phyloP scores from a whole-genome alignment of 495 filamentous ascomycete species.

The Cercophora samala region DNA sequence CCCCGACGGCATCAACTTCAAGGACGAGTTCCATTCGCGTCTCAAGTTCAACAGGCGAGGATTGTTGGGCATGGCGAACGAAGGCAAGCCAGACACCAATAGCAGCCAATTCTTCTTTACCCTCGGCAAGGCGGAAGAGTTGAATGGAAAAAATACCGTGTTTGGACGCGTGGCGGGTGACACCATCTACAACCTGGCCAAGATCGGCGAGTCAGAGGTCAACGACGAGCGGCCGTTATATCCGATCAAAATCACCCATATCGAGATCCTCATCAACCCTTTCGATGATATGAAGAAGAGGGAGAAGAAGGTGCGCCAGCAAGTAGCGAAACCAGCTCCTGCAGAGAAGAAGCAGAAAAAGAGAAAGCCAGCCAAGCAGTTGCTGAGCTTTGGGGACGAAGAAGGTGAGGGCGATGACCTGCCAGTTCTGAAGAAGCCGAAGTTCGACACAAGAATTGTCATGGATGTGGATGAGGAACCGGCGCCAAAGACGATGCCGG shows the following conservation, averaged over 20 bases:
- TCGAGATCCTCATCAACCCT: slow-evolving; percentile 85
- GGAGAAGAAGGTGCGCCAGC: slow-evolving; percentile 46
- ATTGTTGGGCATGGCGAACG: slow-evolving; percentile 89
- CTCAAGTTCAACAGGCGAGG: slow-evolving; percentile 91
- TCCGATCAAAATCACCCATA: slow-evolving; percentile 71
- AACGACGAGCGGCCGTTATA: slow-evolving; percentile 84
- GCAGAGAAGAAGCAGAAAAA: slow-evolving; percentile 73
- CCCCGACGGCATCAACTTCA: slow-evolving; percentile 58
- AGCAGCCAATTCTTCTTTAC: slow-evolving; percentile 98
- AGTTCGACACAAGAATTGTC: slow-evolving; percentile 85
- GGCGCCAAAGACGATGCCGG: slow-evolving; percentile 24
- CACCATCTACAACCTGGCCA: slow-evolving; percentile 90
- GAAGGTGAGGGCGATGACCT: slow-evolving; percentile 67
- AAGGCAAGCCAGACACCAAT: slow-evolving; percentile 69
- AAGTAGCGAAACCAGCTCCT: slow-evolving; percentile 34
- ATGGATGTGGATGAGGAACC: slow-evolving; percentile 49
- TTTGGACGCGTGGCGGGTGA: slow-evolving; percentile 92
- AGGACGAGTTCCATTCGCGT: slow-evolving; percentile 87
- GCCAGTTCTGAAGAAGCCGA: slow-evolving; percentile 75
- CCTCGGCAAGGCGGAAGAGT: slow-evolving; percentile 72
- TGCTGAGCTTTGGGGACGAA: slow-evolving; percentile 88
- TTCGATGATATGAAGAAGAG: slow-evolving; percentile 83
- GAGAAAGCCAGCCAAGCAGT: slow-evolving; percentile 66
- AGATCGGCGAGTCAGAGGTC: slow-evolving; percentile 84
- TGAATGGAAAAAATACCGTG: slow-evolving; percentile 85